A percentile compares a stretch with the other conserved stretches of the same genome.
phyloP scores from a whole-genome alignment of 176 grass and related monocot species.

The Leersia perrieri region DNA sequence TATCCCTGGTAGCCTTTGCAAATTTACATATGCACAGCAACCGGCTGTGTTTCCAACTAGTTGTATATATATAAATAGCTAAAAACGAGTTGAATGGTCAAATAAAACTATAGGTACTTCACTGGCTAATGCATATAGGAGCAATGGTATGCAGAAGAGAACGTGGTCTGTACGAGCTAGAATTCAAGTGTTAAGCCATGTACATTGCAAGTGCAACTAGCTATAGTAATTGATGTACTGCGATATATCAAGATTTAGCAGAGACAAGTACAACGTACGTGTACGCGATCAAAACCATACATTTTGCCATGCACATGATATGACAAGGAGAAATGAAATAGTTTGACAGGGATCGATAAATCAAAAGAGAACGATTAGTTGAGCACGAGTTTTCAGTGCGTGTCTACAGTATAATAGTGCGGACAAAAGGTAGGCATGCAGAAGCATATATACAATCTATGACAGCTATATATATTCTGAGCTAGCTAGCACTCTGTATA shows the following conservation, averaged over 20 bases:
- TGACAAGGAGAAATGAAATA: not conserved
- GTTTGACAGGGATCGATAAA: not conserved
- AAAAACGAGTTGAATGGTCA: no score
- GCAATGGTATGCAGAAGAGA: not conserved
- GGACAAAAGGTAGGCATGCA: not conserved
- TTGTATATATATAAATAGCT: no score
- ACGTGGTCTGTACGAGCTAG: not conserved
- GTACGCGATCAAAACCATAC: not conserved
- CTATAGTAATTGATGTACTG: not conserved
- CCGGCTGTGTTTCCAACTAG: no score
- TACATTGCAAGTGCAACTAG: not conserved
- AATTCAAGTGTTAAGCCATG: not conserved
- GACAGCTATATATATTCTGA: no score
- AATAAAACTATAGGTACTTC: not conserved
- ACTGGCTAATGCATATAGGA: not conserved
- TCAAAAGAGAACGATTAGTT: not conserved
- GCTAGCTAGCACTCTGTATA: not conserved
- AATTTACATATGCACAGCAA: no score
- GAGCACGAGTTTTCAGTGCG: not conserved
- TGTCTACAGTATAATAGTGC: not conserved
- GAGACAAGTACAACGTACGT: not conserved
- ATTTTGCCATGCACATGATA: no score
- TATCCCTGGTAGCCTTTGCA: no score
- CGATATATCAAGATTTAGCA: not conserved
- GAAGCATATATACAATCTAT: not conserved